Evolutionary conservation across 352 stramenopile genomes (phyloP).

Genomic region (Phytopythium aichiense): DNA sequence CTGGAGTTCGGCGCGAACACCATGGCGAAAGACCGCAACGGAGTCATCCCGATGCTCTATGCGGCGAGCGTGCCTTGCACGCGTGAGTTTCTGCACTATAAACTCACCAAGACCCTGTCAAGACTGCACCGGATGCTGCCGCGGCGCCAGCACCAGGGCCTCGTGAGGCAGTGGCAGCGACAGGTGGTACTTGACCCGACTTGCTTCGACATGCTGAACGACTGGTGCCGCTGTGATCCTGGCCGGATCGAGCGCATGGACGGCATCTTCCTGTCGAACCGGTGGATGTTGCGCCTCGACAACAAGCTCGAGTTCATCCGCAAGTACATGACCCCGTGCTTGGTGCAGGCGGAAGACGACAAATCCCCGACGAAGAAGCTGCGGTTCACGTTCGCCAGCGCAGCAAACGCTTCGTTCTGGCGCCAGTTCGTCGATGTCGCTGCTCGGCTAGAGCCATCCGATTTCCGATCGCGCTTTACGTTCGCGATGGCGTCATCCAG

Average conservation of each 20-base stretch:
- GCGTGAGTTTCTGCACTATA: constrained; percentile 54
- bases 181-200: constrained; percentile 32
- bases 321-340: constrained; percentile 30
- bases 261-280: constrained; percentile 38
- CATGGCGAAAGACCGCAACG: constrained; percentile 36
- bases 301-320: constrained; percentile 60
- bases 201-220: constrained; percentile 64
- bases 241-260: constrained; percentile 51
- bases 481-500: constrained; percentile 24
- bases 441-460: constrained; percentile 27
- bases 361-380: constrained; percentile 17
- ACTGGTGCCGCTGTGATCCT: constrained; percentile 50
- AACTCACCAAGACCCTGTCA: constrained; percentile 52
- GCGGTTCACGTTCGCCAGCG: constrained; percentile 31
- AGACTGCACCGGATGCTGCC: constrained; percentile 42
- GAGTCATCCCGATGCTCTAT: constrained; percentile 50
- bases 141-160: constrained; percentile 37
- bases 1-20: constrained; percentile 31
- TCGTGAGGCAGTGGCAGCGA: constrained; percentile 47
- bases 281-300: constrained; percentile 56
- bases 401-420: constrained; percentile 30
- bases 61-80: constrained; percentile 19
- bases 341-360: constrained; percentile 9
- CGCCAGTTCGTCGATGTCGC: constrained; percentile 45
- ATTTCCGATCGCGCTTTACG: constrained; percentile 40